phyloP scores from a whole-genome alignment of 1,139 yeast species.

The Yamadazyma dushanensis region DNA sequence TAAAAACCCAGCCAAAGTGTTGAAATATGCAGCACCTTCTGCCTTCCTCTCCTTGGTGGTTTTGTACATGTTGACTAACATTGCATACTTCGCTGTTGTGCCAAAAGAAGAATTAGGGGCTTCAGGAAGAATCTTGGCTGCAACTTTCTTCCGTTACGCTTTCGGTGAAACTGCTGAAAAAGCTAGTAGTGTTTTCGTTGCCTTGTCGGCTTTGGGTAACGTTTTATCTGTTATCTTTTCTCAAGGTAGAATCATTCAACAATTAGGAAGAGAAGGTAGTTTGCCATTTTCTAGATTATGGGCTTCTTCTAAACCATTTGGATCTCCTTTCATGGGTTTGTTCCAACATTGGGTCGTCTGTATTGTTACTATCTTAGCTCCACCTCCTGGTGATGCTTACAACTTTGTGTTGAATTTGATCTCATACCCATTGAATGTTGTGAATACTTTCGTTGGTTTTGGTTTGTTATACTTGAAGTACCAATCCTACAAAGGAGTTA shows the following conservation, averaged over 20 bases:
- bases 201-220: slow-evolving; percentile 51
- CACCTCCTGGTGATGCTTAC: slow-evolving; percentile 53
- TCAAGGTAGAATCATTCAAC: slow-evolving; percentile 51
- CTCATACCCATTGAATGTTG: slow-evolving; percentile 52
- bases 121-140: slow-evolving; percentile 49
- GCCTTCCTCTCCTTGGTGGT: slow-evolving; percentile 63
- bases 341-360: slow-evolving; percentile 58
- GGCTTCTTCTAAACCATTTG: slow-evolving; percentile 45
- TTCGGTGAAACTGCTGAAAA: slow-evolving; percentile 47
- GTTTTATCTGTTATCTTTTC: slow-evolving; percentile 50
- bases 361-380: slow-evolving; percentile 47
- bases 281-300: slow-evolving; percentile 48
- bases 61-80: slow-evolving; percentile 64
- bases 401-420: slow-evolving; percentile 49
- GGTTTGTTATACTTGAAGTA: slow-evolving; percentile 46
- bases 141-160: slow-evolving; percentile 46
- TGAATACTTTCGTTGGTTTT: slow-evolving; percentile 46
- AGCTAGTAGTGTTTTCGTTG: slow-evolving; percentile 51
- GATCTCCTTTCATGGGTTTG: slow-evolving; percentile 54
- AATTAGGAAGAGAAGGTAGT: slow-evolving; percentile 49
- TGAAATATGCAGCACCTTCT: slow-evolving; percentile 45
- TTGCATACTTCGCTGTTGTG: slow-evolving; percentile 59
- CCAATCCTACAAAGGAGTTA: slow-evolving; percentile 50
- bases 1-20: slow-evolving; percentile 49
- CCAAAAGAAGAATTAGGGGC: slow-evolving; percentile 44